Evolutionary conservation across 1,139 yeast species (phyloP), one percentile per base, ranked within the genome.

Genomic region (Blastobotrys petasosporus): DNA sequence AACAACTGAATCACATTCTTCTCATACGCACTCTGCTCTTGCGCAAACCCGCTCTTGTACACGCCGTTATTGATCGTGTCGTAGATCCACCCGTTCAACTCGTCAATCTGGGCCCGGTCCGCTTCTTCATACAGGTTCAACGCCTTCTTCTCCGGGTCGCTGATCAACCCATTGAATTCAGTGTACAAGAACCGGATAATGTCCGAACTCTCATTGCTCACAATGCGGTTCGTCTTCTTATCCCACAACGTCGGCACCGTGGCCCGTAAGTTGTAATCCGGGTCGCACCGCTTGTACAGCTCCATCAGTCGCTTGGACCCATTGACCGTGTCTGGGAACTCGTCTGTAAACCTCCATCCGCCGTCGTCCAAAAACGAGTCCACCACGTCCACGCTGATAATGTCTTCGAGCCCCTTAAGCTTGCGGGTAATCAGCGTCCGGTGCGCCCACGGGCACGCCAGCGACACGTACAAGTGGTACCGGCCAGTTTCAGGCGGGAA

Each of bases 381-480:
- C 13, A 88, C 97, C 43, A 86, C 85, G 10, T 90, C 79, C 29
- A 85, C 76, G 25, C 56, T 53, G 48, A 71, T 70, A 32, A 76
- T 60, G 16, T 75, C 73, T 7, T 76, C 68, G 54, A 92, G 72
- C 2, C 96, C 96, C 68, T 88, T 88, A 54, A 90, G 72, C n/a
- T 74, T 67, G 45, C 97, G 70, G 6, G 83, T 74, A 49, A 88
- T 82, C 54, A 90, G 70, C 0, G 94, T 79, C 52, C 97, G 76
- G 62, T 87, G 95, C 1, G 97, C 97, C 87, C 96, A 90, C 3
- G 97, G 97, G 67, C 97, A 90, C 1, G 96, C 96, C 45, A 73
- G 70, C 1, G 94, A 82, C 16, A 88, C 94, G 59, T 86, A 90
- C 50, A 90, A 75, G 67, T 90, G 96, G 64, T 90, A 90, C 58